Percentiles rank a stretch among this genome's conserved stretches.
These are phyloP conservation scores for Nicotiana noctiflora DNA, from an alignment of 257 asterid genomes.

Conservation along the genomic window DNA sequence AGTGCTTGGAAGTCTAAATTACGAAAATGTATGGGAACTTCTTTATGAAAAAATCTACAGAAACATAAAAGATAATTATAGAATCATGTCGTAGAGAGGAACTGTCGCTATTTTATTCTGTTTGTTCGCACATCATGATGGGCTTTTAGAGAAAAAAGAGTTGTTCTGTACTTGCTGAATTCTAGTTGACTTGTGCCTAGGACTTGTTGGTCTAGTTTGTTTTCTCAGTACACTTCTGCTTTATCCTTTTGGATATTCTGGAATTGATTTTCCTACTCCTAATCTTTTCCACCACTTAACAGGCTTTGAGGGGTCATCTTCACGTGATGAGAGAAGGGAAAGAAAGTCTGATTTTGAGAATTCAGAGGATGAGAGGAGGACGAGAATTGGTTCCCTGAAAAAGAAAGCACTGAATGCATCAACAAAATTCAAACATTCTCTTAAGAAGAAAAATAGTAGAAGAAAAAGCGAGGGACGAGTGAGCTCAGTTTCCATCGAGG, in stretches of 20 bases:
- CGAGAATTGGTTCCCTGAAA: conserved; percentile 73
- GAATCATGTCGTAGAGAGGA: neutral
- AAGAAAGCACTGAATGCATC: conserved; percentile 96
- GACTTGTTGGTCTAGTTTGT: neutral
- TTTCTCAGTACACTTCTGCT: neutral
- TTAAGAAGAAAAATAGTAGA: conserved; percentile 79
- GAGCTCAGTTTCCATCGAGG: conserved; percentile 90
- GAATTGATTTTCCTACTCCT: conserved; percentile 5
- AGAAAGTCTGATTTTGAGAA: conserved; percentile 88
- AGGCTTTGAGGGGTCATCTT: conserved; percentile 95
- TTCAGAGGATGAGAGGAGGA: conserved; percentile 93
- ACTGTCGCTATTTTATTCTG: neutral
- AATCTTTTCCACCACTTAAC: conserved; percentile 10
- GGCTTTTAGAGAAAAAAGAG: neutral
- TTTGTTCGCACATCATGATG: neutral
- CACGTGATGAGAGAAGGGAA: conserved; percentile 79
- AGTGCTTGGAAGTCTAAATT: neutral
- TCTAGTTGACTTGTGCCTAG: neutral
- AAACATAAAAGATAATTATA: neutral
- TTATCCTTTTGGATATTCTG: neutral
- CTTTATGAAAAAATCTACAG: neutral
- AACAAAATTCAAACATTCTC: conserved; percentile 85
- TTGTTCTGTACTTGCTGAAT: neutral
- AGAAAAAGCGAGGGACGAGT: conserved; percentile 80
- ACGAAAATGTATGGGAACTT: neutral